Evolutionary conservation across 1,284 basidiomycete genomes (phyloP).

Genomic region (Phellopilus nigrolimitatus): DNA sequence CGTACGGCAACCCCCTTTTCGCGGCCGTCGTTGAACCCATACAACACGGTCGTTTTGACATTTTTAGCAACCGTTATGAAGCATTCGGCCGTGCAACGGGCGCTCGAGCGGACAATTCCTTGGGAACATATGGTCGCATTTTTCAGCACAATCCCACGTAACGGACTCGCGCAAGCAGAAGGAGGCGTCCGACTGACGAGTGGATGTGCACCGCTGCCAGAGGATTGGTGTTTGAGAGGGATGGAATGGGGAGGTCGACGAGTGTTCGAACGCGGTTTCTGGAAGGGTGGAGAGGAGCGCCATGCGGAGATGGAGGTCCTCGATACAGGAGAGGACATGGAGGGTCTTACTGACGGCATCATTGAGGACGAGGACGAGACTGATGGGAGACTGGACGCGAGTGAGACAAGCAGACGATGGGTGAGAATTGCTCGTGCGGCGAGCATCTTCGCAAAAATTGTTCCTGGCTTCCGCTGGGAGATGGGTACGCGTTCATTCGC

Average conservation of each 20-base stretch:
- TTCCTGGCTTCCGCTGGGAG: constrained; percentile 75
- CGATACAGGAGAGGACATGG: constrained; percentile 52
- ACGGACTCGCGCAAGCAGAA: constrained; percentile 37
- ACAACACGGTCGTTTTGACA: constrained; percentile 82
- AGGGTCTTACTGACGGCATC: constrained; percentile 60
- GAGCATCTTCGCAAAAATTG: constrained; percentile 61
- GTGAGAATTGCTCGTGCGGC: constrained; percentile 70
- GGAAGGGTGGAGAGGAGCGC: constrained; percentile 67
- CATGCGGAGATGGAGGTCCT: constrained; percentile 79
- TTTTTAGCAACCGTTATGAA: constrained; percentile 79
- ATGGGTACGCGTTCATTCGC: constrained; percentile 57
- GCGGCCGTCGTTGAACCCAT: constrained; percentile 73
- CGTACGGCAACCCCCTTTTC: constrained; percentile 54
- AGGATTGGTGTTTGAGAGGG: constrained; percentile 94
- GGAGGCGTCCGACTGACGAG: constrained; percentile 52
- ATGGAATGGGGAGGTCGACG: constrained; percentile 91
- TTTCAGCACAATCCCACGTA: constrained; percentile 58
- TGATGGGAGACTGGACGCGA: constrained; percentile 35
- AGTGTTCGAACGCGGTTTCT: constrained; percentile 89
- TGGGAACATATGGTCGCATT: constrained; percentile 77
- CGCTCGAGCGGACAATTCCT: constrained; percentile 76
- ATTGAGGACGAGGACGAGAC: constrained; percentile 72
- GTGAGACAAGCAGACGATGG: constrained; percentile 52
- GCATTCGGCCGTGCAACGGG: constrained; percentile 51
- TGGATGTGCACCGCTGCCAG: constrained; percentile 70